Base-by-base conservation (phyloP, 169 alveolate genomes). In the Cryptosporidium tyzzeri region DNA sequence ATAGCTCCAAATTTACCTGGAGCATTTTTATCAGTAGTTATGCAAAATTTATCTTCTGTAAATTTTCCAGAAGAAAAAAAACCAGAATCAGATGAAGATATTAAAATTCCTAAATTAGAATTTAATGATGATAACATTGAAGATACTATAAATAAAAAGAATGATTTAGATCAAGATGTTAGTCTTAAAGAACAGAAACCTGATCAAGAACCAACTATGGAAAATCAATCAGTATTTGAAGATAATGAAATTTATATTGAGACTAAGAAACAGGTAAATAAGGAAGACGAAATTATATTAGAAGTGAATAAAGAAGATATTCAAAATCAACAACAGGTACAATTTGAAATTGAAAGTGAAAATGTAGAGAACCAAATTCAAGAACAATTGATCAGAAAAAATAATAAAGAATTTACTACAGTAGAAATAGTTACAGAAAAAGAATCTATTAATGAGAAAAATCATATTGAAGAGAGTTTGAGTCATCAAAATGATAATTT, bases 1-100 rank as follows among this genome's bases (percentile, higher is more conserved):
- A 80, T 80, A n/a, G 50, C 75, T 8, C 80, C 89, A 45, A 80
- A 80, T 41, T 29, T 67, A 2, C 89, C 89, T n/a, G 89, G 89
- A 39, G 89, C 89, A 12, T 80, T 80, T 41, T 48, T 80, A 39
- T 80, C 89, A 21, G 75, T 62, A 29, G 89, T 80, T n/a, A 80
- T 80, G 89, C 62, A 80, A 16, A 80, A 80, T 48, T 45, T 80
- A 31, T 80, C 89, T 59, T 80, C 73, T 2, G 89, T 80, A 3
- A 80, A 62, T 65, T 80, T 80, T 45, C 51, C 68, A 23, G 89
- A 62, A 18, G 75, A 80, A 26, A 37, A n/a, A 18, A 65, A 65
- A 2, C 29, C 41, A 37, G 71, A 35, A 16, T n/a, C 48, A 0
- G 74, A 80, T 23, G 35, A 41, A 10, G 71, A 65, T 14, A 37